Percentiles rank a stretch among this genome's conserved stretches.
phyloP scores from a whole-genome alignment of 345 rosid genomes.

The Lenwebbia sp. region DNA sequence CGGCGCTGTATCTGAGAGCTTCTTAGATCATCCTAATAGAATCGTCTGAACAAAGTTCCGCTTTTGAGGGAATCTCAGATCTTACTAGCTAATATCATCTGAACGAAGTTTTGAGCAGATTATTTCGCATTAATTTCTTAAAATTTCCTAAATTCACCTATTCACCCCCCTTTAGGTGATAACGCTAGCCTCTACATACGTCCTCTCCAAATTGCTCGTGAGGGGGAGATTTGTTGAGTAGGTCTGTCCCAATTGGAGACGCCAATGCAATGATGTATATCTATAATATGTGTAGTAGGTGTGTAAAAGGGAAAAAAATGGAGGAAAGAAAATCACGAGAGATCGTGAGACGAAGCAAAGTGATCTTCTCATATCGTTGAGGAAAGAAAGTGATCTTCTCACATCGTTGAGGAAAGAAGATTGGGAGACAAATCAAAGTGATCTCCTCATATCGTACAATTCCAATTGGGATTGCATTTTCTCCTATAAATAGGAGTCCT shows the following conservation, averaged over 20 bases:
- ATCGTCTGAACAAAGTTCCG: too few species aligned
- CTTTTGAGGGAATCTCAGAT: too few species aligned
- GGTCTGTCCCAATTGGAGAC: background rate
- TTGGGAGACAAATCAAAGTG: too few species aligned
- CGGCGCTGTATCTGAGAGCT: too few species aligned
- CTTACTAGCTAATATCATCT: too few species aligned
- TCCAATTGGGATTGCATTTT: background rate
- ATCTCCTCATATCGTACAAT: background rate
- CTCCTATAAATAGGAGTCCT: background rate
- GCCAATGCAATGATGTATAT: background rate
- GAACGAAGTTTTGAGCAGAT: too few species aligned
- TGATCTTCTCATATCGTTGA: background rate
- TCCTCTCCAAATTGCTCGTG: background rate
- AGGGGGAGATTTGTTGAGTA: background rate
- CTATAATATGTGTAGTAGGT: background rate
- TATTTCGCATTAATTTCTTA: too few species aligned
- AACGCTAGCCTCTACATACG: accelerated
- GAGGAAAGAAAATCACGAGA: background rate
- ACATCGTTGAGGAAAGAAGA: background rate
- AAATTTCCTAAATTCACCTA: too few species aligned
- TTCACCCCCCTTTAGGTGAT: too few species aligned
- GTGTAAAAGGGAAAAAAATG: background rate
- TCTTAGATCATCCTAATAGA: too few species aligned
- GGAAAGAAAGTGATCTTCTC: background rate
- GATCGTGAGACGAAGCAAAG: background rate